phyloP scores from a whole-genome alignment of 2,329 filamentous ascomycete species.

The Elsinoe ampelina region DNA sequence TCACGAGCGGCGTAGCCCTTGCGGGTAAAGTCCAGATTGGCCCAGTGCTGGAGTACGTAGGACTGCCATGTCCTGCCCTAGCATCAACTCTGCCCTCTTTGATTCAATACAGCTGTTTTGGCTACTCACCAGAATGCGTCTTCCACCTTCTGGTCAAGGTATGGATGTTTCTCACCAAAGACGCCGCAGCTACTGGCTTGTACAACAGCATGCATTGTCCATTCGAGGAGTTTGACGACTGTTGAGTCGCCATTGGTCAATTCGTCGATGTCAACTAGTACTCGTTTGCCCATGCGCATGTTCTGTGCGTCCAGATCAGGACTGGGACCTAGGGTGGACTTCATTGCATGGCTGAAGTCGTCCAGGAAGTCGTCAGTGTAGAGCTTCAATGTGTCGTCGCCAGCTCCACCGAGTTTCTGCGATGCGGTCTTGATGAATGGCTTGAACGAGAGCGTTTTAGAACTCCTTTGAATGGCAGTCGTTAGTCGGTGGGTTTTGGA shows the following conservation, averaged over 20 bases:
- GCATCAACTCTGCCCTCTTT: background rate
- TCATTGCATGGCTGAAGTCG: constrained; percentile 1
- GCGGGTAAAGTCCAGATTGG: background rate
- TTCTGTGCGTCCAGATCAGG: background rate
- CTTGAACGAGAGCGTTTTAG: background rate
- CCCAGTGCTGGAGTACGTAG: background rate
- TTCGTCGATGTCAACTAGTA: background rate
- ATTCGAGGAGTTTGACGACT: background rate
- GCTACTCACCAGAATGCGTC: constrained; percentile 4
- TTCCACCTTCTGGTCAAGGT: constrained; percentile 3
- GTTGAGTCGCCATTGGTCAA: background rate
- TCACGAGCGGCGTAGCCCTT: background rate
- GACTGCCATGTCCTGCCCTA: background rate
- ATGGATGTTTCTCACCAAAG: background rate
- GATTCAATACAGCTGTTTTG: background rate
- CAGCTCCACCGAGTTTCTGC: background rate
- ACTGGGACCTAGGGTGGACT: background rate
- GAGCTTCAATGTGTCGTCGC: background rate
- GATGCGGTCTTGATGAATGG: background rate
- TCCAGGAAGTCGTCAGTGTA: background rate
- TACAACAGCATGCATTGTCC: background rate
- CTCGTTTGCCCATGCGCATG: background rate
- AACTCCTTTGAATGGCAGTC: background rate
- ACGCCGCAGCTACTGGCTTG: constrained; percentile 1
- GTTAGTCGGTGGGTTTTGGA: background rate